phyloP scores from a whole-genome alignment of 1,139 yeast genomes.

The Pneumocystis wakefieldiae region DNA sequence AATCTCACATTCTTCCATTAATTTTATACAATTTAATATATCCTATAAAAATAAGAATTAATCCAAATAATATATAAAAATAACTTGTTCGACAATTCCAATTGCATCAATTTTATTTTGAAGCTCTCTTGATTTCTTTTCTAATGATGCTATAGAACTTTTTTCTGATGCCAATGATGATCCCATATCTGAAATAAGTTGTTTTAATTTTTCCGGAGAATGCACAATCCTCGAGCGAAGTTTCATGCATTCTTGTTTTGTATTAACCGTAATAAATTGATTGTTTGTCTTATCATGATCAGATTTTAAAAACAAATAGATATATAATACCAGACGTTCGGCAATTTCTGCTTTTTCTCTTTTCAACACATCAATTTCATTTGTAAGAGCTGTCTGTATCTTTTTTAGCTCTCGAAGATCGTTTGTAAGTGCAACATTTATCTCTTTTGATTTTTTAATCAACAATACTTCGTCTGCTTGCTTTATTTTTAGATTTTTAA shows the following conservation, averaged over 20 bases:
- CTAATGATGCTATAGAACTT: slow-evolving; percentile 30
- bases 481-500: slow-evolving; percentile 20
- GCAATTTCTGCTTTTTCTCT: slow-evolving; percentile 44
- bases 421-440: slow-evolving; percentile 45
- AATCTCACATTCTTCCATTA: slow-evolving; percentile 42
- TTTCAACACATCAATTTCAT: slow-evolving; percentile 56
- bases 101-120: slow-evolving; percentile 47
- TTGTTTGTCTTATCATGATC: slow-evolving; percentile 1
- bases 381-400: slow-evolving; percentile 46
- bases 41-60: background rate
- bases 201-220: slow-evolving; percentile 43
- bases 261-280: slow-evolving; percentile 35
- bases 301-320: background rate
- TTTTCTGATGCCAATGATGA: slow-evolving; percentile 34
- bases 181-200: slow-evolving; percentile 42
- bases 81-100: slow-evolving; percentile 39
- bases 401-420: slow-evolving; percentile 50
- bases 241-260: slow-evolving; percentile 44
- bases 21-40: slow-evolving; percentile 18
- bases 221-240: slow-evolving; percentile 47
- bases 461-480: slow-evolving; percentile 17
- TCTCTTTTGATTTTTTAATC: slow-evolving; percentile 36
- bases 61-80: slow-evolving; percentile 30
- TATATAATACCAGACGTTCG: slow-evolving; percentile 26
- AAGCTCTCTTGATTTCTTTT: slow-evolving; percentile 37